These are phyloP conservation scores for Boechera divaricarpa DNA, from an alignment of 345 rosid genomes.

Conservation along the genomic window DNA sequence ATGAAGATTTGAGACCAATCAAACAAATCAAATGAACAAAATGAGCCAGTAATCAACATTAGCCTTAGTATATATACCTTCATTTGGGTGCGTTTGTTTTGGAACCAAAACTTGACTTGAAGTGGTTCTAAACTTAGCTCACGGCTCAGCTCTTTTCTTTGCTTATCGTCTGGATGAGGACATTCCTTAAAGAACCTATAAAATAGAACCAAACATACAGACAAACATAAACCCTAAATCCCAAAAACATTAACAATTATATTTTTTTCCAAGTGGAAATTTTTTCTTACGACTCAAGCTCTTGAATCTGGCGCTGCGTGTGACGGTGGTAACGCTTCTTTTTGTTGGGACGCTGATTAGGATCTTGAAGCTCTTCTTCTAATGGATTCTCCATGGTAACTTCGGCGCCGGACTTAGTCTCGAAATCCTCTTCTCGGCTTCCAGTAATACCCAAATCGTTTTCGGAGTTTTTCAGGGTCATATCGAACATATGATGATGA, in stretches of 20 bases:
- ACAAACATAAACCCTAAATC: constrained; percentile 28
- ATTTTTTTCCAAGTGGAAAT: background rate
- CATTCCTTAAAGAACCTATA: constrained; percentile 87
- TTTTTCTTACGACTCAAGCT: constrained; percentile 83
- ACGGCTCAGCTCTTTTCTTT: constrained; percentile 84
- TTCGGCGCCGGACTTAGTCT: constrained; percentile 79
- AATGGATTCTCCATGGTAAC: constrained; percentile 58
- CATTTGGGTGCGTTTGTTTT: constrained; percentile 97
- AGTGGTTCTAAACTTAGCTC: constrained; percentile 80
- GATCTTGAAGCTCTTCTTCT: constrained; percentile 76
- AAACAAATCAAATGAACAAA: constrained; percentile 5
- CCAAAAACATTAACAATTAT: background rate
- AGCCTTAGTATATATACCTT: constrained; percentile 58
- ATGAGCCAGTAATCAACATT: constrained; percentile 9
- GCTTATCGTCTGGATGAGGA: constrained; percentile 97
- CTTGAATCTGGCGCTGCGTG: constrained; percentile 94
- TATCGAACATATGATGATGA: constrained; percentile 69
- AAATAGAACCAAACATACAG: constrained; percentile 16
- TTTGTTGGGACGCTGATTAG: constrained; percentile 68
- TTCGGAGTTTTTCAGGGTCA: constrained; percentile 62
- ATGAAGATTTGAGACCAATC: background rate
- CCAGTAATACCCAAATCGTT: constrained; percentile 57
- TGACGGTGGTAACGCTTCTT: constrained; percentile 97
- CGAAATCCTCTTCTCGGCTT: constrained; percentile 75
- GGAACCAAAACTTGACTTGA: constrained; percentile 98